Evolutionary conservation across 1,284 basidiomycete genomes (phyloP).

Genomic region (Pascua sp.): DNA sequence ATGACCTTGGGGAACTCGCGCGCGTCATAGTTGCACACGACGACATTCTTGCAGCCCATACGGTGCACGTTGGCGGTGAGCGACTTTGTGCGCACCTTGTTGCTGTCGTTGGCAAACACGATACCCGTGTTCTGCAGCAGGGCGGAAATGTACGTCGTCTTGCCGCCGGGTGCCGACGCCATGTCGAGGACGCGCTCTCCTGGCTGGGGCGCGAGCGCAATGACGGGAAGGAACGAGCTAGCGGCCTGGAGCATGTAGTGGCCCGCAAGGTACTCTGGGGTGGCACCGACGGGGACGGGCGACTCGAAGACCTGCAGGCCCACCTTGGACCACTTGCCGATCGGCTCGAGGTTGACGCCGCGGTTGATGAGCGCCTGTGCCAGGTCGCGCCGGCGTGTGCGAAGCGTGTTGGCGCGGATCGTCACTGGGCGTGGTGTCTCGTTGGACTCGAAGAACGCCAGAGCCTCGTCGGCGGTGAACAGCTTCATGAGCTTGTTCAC

Average conservation of each 20-base stretch:
- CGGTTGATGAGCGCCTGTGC: conserved; percentile 93
- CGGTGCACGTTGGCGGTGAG: conserved; percentile 95
- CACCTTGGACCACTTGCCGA: conserved; percentile 98
- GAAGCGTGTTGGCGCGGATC: conserved; percentile 95
- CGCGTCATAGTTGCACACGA: conserved; percentile 96
- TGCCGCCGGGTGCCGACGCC: conserved; percentile 97
- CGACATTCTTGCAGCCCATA: conserved; percentile 96
- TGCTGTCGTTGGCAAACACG: conserved; percentile 97
- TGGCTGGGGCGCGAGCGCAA: conserved; percentile 88
- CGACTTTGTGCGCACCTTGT: conserved; percentile 92
- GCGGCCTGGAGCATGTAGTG: conserved; percentile 99
- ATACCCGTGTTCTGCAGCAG: conserved; percentile 96
- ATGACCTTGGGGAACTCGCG: conserved; percentile 99
- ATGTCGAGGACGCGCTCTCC: conserved; percentile 95
- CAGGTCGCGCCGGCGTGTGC: conserved; percentile 87
- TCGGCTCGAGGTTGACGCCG: conserved; percentile 93
- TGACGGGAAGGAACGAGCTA: conserved; percentile 97
- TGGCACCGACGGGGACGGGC: conserved; percentile 90
- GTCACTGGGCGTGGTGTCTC: conserved; percentile 95
- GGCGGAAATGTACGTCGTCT: conserved; percentile 94
- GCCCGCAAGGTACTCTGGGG: conserved; percentile 97
- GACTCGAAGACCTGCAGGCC: conserved; percentile 98
- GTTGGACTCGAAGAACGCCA: conserved; percentile 98
- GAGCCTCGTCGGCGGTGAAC: conserved; percentile 90
- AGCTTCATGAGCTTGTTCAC: conserved; percentile 91